Percentiles rank a stretch among this genome's conserved stretches.
phyloP scores from a whole-genome alignment of 2,329 filamentous ascomycete species.

The Proliferodiscus dingleyae region DNA sequence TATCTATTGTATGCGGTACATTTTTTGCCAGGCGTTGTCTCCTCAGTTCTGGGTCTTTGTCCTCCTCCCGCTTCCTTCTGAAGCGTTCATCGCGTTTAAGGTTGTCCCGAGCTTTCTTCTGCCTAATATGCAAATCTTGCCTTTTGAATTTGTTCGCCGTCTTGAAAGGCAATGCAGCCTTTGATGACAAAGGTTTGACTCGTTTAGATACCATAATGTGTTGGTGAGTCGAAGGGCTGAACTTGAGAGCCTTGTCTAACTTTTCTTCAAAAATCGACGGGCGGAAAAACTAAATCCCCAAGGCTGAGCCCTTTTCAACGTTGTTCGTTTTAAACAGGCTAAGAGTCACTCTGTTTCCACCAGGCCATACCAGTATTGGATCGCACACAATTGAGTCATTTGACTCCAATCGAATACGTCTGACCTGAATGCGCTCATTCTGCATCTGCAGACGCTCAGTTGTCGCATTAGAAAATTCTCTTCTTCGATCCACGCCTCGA shows the following conservation, averaged over 20 bases:
- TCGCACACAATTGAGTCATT: constrained; percentile 14
- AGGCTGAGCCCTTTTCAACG: no score
- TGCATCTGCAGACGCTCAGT: constrained; percentile 35
- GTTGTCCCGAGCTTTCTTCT: constrained; percentile 72
- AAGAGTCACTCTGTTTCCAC: no score
- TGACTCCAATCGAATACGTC: constrained; percentile 23
- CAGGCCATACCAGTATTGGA: no score
- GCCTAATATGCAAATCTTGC: constrained; percentile 70
- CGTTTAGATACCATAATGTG: constrained; percentile 45
- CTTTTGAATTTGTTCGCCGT: constrained; percentile 75
- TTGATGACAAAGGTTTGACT: constrained; percentile 37
- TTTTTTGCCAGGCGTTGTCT: constrained; percentile 71
- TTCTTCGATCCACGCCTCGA: constrained; percentile 26
- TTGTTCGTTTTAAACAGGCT: no score
- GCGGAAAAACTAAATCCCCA: no score
- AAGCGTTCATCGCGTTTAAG: constrained; percentile 72
- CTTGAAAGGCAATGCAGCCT: constrained; percentile 46
- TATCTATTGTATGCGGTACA: constrained; percentile 75
- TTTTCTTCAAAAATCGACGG: constrained; percentile 1
- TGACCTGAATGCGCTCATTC: constrained; percentile 36
- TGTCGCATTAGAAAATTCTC: constrained; percentile 12
- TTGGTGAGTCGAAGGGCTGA: constrained; percentile 17
- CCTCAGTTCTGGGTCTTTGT: constrained; percentile 71
- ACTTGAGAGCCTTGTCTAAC: background rate
- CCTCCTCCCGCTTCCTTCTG: constrained; percentile 77